phyloP scores from a whole-genome alignment of 768 basidiomycete genomes.

The Suillus cothurnatus region DNA sequence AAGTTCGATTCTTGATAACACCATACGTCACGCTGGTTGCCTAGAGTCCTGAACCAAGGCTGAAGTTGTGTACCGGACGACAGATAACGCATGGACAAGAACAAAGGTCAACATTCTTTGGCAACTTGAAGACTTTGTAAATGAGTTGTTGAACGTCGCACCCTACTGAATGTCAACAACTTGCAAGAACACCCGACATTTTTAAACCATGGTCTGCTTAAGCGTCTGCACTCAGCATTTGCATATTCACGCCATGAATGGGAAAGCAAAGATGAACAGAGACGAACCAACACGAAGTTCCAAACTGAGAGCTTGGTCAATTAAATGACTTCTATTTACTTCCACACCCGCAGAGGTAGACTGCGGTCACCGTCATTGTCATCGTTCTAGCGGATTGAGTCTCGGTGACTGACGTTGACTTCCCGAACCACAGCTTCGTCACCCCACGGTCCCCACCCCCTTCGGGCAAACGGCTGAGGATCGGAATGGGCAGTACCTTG shows the following conservation, averaged over 20 bases:
- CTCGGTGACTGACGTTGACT: background rate
- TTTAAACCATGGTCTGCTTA: background rate
- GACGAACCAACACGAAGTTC: background rate
- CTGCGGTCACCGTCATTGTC: background rate
- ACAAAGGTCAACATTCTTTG: background rate
- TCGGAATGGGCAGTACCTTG: background rate
- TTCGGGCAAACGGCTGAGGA: background rate
- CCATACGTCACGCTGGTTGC: background rate
- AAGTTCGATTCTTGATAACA: background rate
- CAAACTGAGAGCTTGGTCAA: background rate
- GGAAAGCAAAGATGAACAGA: background rate
- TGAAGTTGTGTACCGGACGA: background rate
- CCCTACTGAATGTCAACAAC: background rate
- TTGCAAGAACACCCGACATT: background rate
- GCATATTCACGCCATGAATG: background rate
- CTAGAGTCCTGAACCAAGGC: background rate
- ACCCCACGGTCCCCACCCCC: background rate
- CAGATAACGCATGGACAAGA: background rate
- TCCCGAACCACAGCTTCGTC: background rate
- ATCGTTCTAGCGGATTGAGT: background rate
- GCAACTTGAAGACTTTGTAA: background rate
- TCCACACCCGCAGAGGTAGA: background rate
- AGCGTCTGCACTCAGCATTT: background rate
- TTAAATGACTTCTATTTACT: background rate
- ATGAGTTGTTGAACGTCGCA: background rate